Evolutionary conservation across 78 protist species (phyloP).

Genomic region (Dictyostelium discoideum): dicty_2.7 NC_007090.3:3706501-3707000

Average conservation of each 20-base stretch:
- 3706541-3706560: neutral
- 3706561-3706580: neutral
- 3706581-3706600: neutral
- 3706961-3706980: neutral
- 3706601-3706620: neutral
- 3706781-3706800: too few species aligned
- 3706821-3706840: too few species aligned
- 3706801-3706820: too few species aligned
- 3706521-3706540: neutral
- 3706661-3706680: neutral
- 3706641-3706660: neutral
- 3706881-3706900: neutral
- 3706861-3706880: neutral
- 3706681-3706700: neutral
- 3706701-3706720: neutral
- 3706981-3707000: neutral
- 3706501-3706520: neutral
- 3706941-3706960: neutral
- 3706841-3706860: too few species aligned
- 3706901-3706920: too few species aligned
- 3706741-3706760: neutral
- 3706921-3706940: neutral
- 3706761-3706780: neutral
- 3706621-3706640: neutral
- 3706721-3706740: neutral